Conservation (phyloP, 805 yeast species). For the Candida ovalis region DNA sequence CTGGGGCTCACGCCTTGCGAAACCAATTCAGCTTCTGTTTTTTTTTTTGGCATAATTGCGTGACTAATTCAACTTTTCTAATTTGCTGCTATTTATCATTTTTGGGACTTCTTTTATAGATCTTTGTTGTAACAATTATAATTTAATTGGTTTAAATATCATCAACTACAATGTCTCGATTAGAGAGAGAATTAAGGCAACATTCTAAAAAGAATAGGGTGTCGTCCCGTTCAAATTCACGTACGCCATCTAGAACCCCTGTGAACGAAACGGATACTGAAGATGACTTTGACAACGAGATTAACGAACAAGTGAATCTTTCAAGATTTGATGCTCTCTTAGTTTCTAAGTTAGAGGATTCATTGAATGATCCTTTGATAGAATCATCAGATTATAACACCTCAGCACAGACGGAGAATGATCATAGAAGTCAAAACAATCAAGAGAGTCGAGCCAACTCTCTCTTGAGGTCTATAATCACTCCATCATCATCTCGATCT, state of each 20-base stretch:
- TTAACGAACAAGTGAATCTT: constrained; percentile 16
- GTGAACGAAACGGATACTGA: constrained; percentile 10
- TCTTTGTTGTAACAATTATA: too few relatives aligned
- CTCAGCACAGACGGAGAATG: background rate
- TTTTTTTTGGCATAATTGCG: too few relatives aligned
- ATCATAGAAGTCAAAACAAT: background rate
- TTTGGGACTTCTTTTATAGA: too few relatives aligned
- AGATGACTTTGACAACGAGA: constrained; percentile 20
- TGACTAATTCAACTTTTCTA: too few relatives aligned
- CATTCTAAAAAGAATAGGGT: constrained; percentile 15
- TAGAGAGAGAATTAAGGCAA: constrained; percentile 17
- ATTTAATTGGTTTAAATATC: too few relatives aligned
- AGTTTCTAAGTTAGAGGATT: constrained; percentile 9
- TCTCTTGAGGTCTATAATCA: background rate
- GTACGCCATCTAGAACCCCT: constrained; percentile 7
- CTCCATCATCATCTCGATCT: background rate
- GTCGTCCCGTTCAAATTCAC: constrained; percentile 12
- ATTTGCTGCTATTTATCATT: too few relatives aligned
- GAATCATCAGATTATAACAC: background rate
- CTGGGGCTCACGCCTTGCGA: too few relatives aligned
- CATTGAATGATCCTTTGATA: background rate
- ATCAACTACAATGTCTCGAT: constrained; percentile 11
- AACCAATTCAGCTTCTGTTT: too few relatives aligned
- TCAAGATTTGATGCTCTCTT: constrained; percentile 20
- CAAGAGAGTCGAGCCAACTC: constrained; percentile 1